A percentile compares a stretch with the other conserved stretches of the same genome.
These are phyloP conservation scores for Hanseniaspora guilliermondii DNA, from an alignment of 805 yeast species.

Conservation along the genomic window DNA sequence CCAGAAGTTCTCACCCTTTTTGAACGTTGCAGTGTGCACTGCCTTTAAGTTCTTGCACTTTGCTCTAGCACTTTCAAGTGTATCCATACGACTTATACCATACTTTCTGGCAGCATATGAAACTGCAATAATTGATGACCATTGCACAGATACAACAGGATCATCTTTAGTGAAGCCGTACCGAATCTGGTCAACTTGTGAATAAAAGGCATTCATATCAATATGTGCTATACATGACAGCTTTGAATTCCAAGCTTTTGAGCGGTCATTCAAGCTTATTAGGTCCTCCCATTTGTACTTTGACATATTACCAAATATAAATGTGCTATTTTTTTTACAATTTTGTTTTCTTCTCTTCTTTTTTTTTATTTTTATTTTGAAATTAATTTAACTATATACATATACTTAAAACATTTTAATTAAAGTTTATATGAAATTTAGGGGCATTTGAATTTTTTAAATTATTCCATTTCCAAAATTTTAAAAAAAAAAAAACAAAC, in stretches of 20 bases:
- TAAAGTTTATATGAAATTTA: no score
- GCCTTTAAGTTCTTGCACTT: constrained; percentile 67
- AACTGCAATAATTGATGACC: constrained; percentile 84
- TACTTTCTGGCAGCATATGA: constrained; percentile 76
- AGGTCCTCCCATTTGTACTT: constrained; percentile 40
- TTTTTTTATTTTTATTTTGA: no score
- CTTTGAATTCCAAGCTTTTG: constrained; percentile 47
- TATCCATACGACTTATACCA: constrained; percentile 72
- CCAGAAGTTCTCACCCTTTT: constrained; percentile 78
- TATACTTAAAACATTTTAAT: no score
- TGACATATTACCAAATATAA: constrained; percentile 26
- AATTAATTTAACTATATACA: no score
- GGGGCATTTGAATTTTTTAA: no score
- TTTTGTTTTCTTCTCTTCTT: no score
- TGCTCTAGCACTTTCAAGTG: constrained; percentile 48
- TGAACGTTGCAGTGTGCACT: constrained; percentile 90
- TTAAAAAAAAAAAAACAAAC: no score
- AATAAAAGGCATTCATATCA: constrained; percentile 90
- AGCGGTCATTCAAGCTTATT: constrained; percentile 34
- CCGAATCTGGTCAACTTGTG: constrained; percentile 81
- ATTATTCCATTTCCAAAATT: no score
- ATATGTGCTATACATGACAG: constrained; percentile 71
- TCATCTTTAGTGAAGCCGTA: constrained; percentile 50
- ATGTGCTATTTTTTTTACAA: background rate
- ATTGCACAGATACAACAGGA: constrained; percentile 90